These are phyloP conservation scores for Linnemannia zychae DNA, from an alignment of 192 early-diverging fungal species.

Conservation along the genomic window DNA sequence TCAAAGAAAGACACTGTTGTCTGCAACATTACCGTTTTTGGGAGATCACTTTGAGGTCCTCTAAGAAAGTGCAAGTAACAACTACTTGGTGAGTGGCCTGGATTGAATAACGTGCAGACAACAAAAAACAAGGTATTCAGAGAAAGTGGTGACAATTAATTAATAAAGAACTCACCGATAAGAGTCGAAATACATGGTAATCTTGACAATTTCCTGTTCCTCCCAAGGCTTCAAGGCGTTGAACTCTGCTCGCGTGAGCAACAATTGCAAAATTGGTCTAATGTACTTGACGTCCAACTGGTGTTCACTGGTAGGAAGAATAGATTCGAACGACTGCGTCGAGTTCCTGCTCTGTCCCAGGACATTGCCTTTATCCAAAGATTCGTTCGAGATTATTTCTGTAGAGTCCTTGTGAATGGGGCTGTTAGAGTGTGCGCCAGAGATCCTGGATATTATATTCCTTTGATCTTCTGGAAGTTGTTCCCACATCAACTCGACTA, in stretches of 20 bases:
- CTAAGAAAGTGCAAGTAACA: neutral
- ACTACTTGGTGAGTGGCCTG: neutral
- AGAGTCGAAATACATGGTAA: slow-evolving; percentile 30
- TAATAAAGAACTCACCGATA: slow-evolving; percentile 1
- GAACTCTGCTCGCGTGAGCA: slow-evolving; percentile 43
- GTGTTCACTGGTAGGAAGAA: neutral
- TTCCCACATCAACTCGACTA: neutral
- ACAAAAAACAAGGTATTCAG: too few species aligned
- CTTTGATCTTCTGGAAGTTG: slow-evolving; percentile 1
- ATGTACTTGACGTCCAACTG: slow-evolving; percentile 16
- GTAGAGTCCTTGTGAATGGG: neutral
- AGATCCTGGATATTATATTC: slow-evolving; percentile 9
- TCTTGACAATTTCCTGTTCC: slow-evolving; percentile 29
- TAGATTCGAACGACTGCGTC: neutral
- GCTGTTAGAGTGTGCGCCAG: neutral
- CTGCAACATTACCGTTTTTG: neutral
- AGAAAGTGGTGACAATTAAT: neutral
- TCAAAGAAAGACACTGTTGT: slow-evolving; percentile 22
- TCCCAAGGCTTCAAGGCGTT: slow-evolving; percentile 18
- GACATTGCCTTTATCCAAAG: neutral
- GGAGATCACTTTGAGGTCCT: neutral
- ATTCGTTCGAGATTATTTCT: neutral
- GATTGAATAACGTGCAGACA: neutral
- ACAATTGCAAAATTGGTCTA: slow-evolving; percentile 16
- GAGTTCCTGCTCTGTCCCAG: neutral